Conservation (phyloP, 2,329 filamentous ascomycete genomes). For the Sclerotinia glacialis region DNA sequence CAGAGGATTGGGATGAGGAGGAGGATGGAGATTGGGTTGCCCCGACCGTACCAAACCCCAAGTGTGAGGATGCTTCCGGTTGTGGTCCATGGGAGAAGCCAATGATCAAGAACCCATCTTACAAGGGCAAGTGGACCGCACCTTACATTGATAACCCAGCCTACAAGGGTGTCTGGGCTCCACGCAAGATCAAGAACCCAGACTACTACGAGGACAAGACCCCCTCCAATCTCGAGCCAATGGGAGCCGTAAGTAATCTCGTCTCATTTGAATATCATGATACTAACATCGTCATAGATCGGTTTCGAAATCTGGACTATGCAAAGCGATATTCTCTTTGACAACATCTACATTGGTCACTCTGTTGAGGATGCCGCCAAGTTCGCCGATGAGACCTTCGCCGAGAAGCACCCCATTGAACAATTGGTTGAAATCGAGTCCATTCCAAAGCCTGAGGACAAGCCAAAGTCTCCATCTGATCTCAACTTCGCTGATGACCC, state of each 20-base stretch:
- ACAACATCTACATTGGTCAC: conserved; percentile 99
- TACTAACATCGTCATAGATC: conserved; percentile 55
- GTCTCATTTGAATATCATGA: conserved; percentile 23
- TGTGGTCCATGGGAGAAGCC: conserved; percentile 92
- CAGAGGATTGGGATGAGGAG: conserved; percentile 99
- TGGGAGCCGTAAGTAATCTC: conserved; percentile 76
- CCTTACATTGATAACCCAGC: conserved; percentile 93
- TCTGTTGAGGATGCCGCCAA: conserved; percentile 88
- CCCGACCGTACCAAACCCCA: conserved; percentile 89
- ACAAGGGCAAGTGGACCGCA: conserved; percentile 97
- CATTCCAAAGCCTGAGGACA: conserved; percentile 67
- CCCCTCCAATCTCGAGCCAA: conserved; percentile 94
- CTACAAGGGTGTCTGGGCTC: conserved; percentile 95
- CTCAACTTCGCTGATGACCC: conserved; percentile 91
- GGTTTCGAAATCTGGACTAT: conserved; percentile 99
- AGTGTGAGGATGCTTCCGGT: conserved; percentile 89
- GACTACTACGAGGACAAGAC: conserved; percentile 96
- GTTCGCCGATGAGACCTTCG: conserved; percentile 85
- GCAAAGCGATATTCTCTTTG: conserved; percentile 97
- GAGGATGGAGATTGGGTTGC: conserved; percentile 94
- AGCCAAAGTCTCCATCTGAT: conserved; percentile 69
- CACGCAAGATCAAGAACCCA: conserved; percentile 95
- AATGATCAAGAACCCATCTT: conserved; percentile 82
- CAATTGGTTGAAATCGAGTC: conserved; percentile 73
- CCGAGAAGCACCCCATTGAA: conserved; percentile 82